phyloP scores from a whole-genome alignment of 2,329 filamentous ascomycete genomes.

The Monilinia vaccinii-corymbosi region DNA sequence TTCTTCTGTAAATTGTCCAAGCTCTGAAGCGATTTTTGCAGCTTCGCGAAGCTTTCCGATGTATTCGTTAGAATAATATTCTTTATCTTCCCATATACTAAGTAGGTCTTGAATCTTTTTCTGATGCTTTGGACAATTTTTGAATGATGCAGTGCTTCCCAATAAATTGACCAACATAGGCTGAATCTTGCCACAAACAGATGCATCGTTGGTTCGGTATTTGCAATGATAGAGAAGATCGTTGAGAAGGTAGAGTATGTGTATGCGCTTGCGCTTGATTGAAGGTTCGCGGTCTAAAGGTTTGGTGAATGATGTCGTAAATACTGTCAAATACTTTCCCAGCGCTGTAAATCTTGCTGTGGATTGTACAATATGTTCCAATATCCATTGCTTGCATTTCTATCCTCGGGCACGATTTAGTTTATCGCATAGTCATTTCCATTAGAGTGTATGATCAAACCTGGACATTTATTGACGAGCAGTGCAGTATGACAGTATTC shows the following conservation, averaged over 20 bases:
- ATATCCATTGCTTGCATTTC: constrained; percentile 83
- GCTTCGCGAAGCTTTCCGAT: constrained; percentile 51
- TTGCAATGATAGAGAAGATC: constrained; percentile 67
- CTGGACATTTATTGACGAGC: constrained; percentile 77
- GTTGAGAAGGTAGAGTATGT: constrained; percentile 69
- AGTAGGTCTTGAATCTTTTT: constrained; percentile 57
- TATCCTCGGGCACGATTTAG: constrained; percentile 40
- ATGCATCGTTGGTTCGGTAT: constrained; percentile 39
- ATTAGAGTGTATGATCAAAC: constrained; percentile 47
- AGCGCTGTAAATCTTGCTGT: constrained; percentile 55
- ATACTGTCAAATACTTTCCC: constrained; percentile 65
- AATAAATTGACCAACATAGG: constrained; percentile 53
- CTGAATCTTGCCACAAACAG: constrained; percentile 48
- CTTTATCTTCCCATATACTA: constrained; percentile 59
- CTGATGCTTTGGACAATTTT: constrained; percentile 55
- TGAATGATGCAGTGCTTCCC: constrained; percentile 46
- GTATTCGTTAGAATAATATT: constrained; percentile 48
- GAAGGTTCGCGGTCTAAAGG: constrained; percentile 38
- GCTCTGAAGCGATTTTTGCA: constrained; percentile 36
- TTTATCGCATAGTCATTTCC: constrained; percentile 27
- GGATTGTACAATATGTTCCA: constrained; percentile 62
- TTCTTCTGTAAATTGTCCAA: constrained; percentile 24
- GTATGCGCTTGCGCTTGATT: constrained; percentile 58
- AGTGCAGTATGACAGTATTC: constrained; percentile 56
- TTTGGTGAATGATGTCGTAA: constrained; percentile 50